These are phyloP conservation scores for Macrophomina tecta DNA, from an alignment of 2,329 filamentous ascomycete genomes.

Conservation along the genomic window DNA sequence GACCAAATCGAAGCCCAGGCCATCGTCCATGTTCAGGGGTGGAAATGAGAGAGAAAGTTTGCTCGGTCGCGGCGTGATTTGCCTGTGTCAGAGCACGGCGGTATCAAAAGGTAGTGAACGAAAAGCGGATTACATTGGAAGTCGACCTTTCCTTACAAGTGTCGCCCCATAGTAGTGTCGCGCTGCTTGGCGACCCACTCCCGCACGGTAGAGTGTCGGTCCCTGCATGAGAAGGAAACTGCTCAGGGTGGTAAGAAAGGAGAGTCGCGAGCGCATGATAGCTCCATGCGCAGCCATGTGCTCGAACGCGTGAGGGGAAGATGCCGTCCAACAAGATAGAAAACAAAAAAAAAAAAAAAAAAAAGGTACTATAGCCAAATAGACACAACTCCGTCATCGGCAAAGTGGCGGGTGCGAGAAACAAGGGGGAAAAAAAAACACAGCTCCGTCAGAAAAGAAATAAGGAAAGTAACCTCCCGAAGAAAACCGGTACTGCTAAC, in stretches of 20 bases:
- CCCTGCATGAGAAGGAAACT: slow-evolving; percentile 18
- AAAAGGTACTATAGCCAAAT: slow-evolving; percentile 27
- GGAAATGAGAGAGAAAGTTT: slow-evolving; percentile 5
- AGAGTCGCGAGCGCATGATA: slow-evolving; percentile 16
- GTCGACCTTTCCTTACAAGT: slow-evolving; percentile 21
- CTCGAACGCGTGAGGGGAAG: slow-evolving; percentile 18
- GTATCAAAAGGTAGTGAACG: slow-evolving; percentile 10
- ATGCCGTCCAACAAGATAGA: slow-evolving; percentile 15
- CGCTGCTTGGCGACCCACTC: slow-evolving; percentile 15
- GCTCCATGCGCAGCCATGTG: slow-evolving; percentile 16
- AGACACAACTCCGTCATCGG: slow-evolving; percentile 25
- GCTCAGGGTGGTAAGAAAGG: slow-evolving; percentile 14
- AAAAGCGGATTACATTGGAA: slow-evolving; percentile 21
- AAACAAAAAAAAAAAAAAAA: slow-evolving; percentile 12
- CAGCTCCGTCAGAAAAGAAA: slow-evolving; percentile 14
- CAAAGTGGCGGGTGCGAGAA: slow-evolving; percentile 25
- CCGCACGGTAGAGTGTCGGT: slow-evolving; percentile 17
- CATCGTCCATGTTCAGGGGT: not conserved
- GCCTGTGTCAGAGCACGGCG: slow-evolving; percentile 18
- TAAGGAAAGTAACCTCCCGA: slow-evolving; percentile 10
- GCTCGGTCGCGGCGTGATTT: slow-evolving; percentile 14
- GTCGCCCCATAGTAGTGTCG: slow-evolving; percentile 14
- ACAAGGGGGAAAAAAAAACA: not conserved
- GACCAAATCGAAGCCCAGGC: not conserved
- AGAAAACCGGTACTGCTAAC: slow-evolving; percentile 17